Base-by-base conservation (phyloP, 495 filamentous ascomycete species). In the Usnea hakonensis region DNA sequence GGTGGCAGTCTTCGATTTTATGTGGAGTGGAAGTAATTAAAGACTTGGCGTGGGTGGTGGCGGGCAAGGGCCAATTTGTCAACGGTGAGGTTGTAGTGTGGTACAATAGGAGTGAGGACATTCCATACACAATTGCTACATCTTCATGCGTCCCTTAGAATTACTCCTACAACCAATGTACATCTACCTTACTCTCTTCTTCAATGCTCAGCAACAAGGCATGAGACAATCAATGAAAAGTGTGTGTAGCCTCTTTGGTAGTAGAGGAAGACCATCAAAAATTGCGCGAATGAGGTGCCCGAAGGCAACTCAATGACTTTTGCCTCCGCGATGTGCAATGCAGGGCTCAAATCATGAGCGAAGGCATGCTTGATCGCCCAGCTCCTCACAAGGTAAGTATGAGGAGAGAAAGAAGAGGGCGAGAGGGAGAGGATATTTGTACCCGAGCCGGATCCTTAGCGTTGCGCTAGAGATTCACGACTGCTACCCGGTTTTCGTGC, bases 281-380 rank as follows among this genome's bases (percentile, higher is more conserved):
- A 86, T 86, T 86, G 69, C 82, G 80, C 81, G 78, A 79, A 77
- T 79, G 78, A 83, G 79, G 82, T 81, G 81, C 81, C 85, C 84
- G 82, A 83, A 87, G 75, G 79, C 83, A 80, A 80, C 79, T 85
- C 79, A 82, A 83, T 79, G 72, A 74, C 79, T 75, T 79, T 80
- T 74, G 83, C 77, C 82, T 75, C 84, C 85, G 77, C 85, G 84
- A 67, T 87, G 85, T 88, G 85, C 83, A 85, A 88, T 89, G 85
- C 81, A 87, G 84, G 83, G 75, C 82, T 85, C 79, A 78, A 78
- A 73, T 73, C 74, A 77, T 84, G 79, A 78, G 77, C 76, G 67
- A 74, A 79, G 73, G 79, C 74, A 75, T 81, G 83, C 77, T 74
- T 86, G 84, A 87, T 76, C 83, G 75, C 77, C 71, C 77, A 74